Evolutionary conservation across 73 alveolate genomes (phyloP).

Genomic region (Paramecium primaurelia): DNA sequence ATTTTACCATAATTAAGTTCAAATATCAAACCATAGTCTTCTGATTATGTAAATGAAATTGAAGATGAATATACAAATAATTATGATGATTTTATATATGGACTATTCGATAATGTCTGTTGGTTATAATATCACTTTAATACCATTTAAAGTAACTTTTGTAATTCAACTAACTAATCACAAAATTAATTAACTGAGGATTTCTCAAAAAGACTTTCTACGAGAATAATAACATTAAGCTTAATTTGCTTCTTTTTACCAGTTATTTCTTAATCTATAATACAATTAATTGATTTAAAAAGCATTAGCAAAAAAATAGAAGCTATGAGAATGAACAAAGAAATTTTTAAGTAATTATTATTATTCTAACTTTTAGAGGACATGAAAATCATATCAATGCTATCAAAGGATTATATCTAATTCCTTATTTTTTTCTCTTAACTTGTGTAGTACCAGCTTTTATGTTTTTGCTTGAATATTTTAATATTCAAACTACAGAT

Average conservation of each 20-base stretch:
- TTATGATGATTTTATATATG: not conserved
- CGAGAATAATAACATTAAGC: not conserved
- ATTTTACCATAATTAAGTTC: not conserved
- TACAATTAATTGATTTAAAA: not conserved
- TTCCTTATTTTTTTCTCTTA: not conserved
- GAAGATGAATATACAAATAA: not conserved
- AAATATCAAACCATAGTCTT: not conserved
- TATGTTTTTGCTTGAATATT: not conserved
- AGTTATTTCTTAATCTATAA: not conserved
- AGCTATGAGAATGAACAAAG: not conserved
- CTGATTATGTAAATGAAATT: too few relatives aligned
- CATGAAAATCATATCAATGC: not conserved
- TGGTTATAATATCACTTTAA: conserved; percentile 1
- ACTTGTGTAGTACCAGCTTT: not conserved
- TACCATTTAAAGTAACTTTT: not conserved
- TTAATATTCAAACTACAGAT: not conserved
- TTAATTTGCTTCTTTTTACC: not conserved
- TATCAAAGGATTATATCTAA: not conserved
- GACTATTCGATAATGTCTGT: not conserved
- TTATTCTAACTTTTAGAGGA: not conserved
- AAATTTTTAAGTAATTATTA: not conserved
- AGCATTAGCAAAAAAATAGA: not conserved
- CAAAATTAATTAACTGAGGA: not conserved
- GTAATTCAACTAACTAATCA: not conserved
- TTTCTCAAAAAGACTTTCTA: not conserved